Evolutionary conservation across 768 basidiomycete species (phyloP).

Genomic region (Cubamyces sp.): DNA sequence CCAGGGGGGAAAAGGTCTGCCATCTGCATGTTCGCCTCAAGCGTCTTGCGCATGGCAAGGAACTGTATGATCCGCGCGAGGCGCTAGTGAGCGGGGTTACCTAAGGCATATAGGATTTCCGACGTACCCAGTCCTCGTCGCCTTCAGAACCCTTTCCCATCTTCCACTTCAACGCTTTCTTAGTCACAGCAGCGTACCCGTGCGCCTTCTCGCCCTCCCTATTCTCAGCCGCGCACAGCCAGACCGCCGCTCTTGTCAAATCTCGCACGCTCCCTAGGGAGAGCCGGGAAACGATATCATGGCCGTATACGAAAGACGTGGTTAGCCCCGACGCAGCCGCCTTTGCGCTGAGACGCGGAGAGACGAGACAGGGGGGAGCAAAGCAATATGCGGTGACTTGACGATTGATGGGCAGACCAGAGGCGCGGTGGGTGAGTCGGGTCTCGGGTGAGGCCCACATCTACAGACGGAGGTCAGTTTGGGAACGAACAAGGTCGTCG

Average conservation of each 20-base stretch:
- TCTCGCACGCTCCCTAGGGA: conserved; percentile 80
- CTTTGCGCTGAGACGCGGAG: conserved; percentile 60
- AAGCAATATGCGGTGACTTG: conserved; percentile 77
- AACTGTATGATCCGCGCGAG: conserved; percentile 49
- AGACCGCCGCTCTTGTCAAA: conserved; percentile 71
- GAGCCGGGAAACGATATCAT: conserved; percentile 79
- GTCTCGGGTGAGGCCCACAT: conserved; percentile 87
- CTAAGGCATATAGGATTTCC: neutral
- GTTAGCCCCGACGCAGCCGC: conserved; percentile 64
- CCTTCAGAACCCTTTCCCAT: conserved; percentile 58
- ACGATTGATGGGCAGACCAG: conserved; percentile 69
- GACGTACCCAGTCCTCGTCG: conserved; percentile 57
- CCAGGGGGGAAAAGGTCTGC: conserved; percentile 77
- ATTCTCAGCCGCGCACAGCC: conserved; percentile 76
- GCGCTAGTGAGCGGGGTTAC: neutral
- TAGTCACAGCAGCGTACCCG: conserved; percentile 46
- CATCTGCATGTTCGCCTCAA: conserved; percentile 83
- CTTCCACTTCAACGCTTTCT: conserved; percentile 62
- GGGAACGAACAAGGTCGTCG: neutral
- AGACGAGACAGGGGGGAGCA: conserved; percentile 77
- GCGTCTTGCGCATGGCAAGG: conserved; percentile 77
- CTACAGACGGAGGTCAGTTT: conserved; percentile 39
- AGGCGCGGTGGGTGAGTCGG: conserved; percentile 67
- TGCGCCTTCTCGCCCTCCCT: conserved; percentile 41
- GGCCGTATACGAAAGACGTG: conserved; percentile 79